Percentiles rank a stretch among this genome's conserved stretches.
phyloP scores from a whole-genome alignment of 2,329 filamentous ascomycete species.

The Pyricularia sp. region DNA sequence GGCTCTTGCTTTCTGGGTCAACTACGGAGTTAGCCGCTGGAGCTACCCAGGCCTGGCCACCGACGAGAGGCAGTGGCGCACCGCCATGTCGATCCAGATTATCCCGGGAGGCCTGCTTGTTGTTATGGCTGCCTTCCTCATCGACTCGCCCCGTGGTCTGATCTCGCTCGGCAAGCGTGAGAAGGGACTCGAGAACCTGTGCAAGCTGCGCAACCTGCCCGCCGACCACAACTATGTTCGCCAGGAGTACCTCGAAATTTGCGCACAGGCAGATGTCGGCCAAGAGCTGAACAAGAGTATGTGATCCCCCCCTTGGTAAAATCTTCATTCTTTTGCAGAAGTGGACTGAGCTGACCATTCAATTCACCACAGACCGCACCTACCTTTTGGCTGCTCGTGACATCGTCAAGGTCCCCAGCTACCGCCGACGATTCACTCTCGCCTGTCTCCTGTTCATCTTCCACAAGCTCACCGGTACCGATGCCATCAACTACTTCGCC shows the following conservation, averaged over 20 bases:
- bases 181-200: constrained; percentile 24
- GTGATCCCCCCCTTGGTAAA: background rate
- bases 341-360: background rate
- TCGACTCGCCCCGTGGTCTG: constrained; percentile 23
- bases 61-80: constrained; percentile 25
- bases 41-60: constrained; percentile 10
- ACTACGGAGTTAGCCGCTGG: constrained; percentile 9
- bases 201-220: constrained; percentile 26
- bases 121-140: constrained; percentile 18
- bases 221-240: constrained; percentile 26
- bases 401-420: constrained; percentile 15
- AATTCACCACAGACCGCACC: constrained; percentile 1
- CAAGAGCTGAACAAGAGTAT: constrained; percentile 10
- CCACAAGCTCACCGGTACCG: constrained; percentile 30
- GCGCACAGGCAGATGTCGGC: constrained; percentile 22
- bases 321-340: background rate
- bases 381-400: constrained; percentile 13
- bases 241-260: constrained; percentile 26
- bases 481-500: constrained; percentile 29
- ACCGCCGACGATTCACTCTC: constrained; percentile 16
- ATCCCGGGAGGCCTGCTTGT: constrained; percentile 25
- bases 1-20: constrained; percentile 33
- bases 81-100: constrained; percentile 32
- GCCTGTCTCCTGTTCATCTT: constrained; percentile 22
- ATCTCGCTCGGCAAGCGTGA: constrained; percentile 25